Conservation (phyloP, 495 filamentous ascomycete genomes). For the Neurospora tetraspora region DNA sequence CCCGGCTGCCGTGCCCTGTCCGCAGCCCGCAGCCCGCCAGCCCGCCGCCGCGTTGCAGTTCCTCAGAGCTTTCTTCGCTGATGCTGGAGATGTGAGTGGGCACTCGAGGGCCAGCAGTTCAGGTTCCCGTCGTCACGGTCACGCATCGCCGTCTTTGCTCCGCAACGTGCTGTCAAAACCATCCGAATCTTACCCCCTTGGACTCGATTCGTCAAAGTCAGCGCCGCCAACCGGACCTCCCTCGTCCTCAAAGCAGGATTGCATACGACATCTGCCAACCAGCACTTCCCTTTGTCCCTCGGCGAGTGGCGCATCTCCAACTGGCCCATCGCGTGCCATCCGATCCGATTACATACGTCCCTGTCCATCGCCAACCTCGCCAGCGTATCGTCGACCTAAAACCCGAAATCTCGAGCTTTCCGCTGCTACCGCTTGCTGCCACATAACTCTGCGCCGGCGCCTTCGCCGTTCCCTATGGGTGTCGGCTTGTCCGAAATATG, state of each 20-base stretch:
- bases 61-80: not conserved
- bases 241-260: not conserved
- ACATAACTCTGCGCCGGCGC: not conserved
- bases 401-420: not conserved
- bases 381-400: not conserved
- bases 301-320: not conserved
- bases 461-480: conserved; percentile 15
- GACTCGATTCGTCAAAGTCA: not conserved
- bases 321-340: not conserved
- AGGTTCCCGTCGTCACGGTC: not conserved
- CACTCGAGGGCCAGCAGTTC: not conserved
- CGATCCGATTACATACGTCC: not conserved
- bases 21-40: not conserved
- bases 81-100: not conserved
- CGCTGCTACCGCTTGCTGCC: not conserved
- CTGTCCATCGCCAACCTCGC: not conserved
- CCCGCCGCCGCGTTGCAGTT: not conserved
- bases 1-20: not conserved
- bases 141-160: not conserved
- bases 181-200: not conserved
- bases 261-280: not conserved
- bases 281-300: not conserved
- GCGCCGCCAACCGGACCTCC: not conserved
- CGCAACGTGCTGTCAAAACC: not conserved
- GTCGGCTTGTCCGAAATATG: conserved; percentile 22